A percentile compares a stretch with the other conserved stretches of the same genome.
phyloP scores from a whole-genome alignment of 75 land plant genomes.

The Ceratopteris richardii region DNA sequence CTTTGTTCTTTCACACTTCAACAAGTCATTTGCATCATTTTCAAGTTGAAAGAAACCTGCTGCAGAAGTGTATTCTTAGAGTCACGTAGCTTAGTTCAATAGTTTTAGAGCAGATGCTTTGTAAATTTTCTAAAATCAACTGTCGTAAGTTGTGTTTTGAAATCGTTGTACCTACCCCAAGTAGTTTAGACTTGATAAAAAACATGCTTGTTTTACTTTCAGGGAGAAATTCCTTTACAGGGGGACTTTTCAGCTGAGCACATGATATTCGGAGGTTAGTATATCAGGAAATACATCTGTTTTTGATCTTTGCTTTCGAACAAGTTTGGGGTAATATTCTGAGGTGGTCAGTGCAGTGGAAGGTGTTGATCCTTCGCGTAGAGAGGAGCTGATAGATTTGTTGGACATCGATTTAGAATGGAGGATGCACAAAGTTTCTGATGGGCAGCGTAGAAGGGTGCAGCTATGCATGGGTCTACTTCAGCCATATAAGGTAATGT shows the following conservation, averaged over 20 bases:
- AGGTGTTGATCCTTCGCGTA: conserved; percentile 70
- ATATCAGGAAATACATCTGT: neutral
- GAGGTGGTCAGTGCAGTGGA: conserved; percentile 47
- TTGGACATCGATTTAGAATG: conserved; percentile 87
- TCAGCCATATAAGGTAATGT: conserved; percentile 78
- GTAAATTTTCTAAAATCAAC: too few relatives aligned
- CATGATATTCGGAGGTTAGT: conserved; percentile 91
- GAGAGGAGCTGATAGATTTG: conserved; percentile 77
- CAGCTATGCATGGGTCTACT: conserved; percentile 98
- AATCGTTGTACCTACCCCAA: too few relatives aligned
- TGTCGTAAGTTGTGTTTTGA: too few relatives aligned
- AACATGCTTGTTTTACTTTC: too few relatives aligned
- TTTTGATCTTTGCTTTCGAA: neutral
- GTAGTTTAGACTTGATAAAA: too few relatives aligned
- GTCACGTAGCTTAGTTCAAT: too few relatives aligned
- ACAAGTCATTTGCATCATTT: too few relatives aligned
- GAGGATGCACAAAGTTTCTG: conserved; percentile 99
- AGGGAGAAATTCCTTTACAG: conserved; percentile 94
- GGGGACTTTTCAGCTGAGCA: conserved; percentile 97
- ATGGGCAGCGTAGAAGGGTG: conserved; percentile 92
- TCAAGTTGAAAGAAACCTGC: too few relatives aligned
- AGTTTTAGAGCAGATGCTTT: too few relatives aligned
- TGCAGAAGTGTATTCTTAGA: too few relatives aligned
- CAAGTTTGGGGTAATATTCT: neutral
- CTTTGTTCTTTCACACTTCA: too few relatives aligned